A percentile compares a stretch with the other conserved stretches of the same genome.
Conservation (phyloP, 225 moss, liverwort and hornwort genomes). For the Anthoceros angustus region DNA sequence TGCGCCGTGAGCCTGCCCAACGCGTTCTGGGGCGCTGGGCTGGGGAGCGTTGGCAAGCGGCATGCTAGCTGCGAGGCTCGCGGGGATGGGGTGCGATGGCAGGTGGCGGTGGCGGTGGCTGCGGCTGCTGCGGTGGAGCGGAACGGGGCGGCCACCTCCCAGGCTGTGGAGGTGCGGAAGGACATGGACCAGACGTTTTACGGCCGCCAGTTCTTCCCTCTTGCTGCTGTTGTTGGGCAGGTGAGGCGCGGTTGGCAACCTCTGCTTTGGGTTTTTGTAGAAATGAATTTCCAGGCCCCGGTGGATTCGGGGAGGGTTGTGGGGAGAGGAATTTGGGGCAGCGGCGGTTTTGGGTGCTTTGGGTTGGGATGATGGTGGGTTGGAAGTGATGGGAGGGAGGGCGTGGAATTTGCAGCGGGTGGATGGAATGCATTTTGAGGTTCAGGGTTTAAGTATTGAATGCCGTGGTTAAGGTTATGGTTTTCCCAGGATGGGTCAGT, state of each 20-base stretch:
- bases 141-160: constrained; percentile 3
- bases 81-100: not conserved
- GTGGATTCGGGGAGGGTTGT: not conserved
- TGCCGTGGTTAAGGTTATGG: not conserved
- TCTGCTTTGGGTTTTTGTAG: not conserved
- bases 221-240: constrained; percentile 85
- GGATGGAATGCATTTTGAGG: not conserved
- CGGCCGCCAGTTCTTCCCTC: constrained; percentile 79
- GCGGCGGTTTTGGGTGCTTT: no score
- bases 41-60: not conserved
- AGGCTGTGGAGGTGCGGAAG: not conserved
- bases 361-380: no score
- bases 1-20: not conserved
- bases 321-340: not conserved
- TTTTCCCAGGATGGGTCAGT: not conserved
- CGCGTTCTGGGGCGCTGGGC: not conserved
- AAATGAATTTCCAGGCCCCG: not conserved
- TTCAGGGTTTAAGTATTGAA: no score
- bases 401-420: not conserved
- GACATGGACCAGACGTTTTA: constrained; percentile 12
- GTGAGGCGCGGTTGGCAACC: constrained; percentile 7
- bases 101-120: not conserved
- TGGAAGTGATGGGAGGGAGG: no score
- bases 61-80: not conserved
- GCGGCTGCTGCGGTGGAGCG: not conserved